These are phyloP conservation scores for Draba incana DNA, from an alignment of 345 rosid genomes.

Conservation along the genomic window DNA sequence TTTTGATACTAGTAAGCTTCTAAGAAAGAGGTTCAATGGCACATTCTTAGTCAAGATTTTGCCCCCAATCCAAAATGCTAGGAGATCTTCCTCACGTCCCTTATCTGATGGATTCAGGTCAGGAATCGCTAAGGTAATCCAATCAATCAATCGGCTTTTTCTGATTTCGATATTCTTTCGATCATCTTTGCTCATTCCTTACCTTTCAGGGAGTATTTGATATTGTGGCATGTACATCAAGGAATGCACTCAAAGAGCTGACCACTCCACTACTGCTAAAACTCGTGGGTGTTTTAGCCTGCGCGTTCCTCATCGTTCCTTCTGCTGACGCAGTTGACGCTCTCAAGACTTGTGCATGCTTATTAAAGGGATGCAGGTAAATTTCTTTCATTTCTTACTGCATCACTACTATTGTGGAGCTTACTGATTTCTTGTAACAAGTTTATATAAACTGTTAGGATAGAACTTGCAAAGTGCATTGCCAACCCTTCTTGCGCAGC, in stretches of 20 bases:
- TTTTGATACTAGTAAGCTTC: slow-evolving; percentile 34
- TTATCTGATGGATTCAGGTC: slow-evolving; percentile 41
- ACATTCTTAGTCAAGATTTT: slow-evolving; percentile 44
- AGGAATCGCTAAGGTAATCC: slow-evolving; percentile 42
- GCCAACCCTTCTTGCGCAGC: slow-evolving; percentile 94
- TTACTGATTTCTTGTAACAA: background rate
- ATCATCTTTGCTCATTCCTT: background rate
- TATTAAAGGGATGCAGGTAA: slow-evolving; percentile 90
- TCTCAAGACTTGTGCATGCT: slow-evolving; percentile 91
- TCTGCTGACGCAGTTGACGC: slow-evolving; percentile 92
- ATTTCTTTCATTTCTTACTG: too few relatives aligned
- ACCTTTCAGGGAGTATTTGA: slow-evolving; percentile 45
- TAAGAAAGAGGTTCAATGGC: slow-evolving; percentile 44
- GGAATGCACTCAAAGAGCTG: slow-evolving; percentile 47
- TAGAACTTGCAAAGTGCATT: slow-evolving; percentile 92
- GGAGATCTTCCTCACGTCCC: slow-evolving; percentile 43
- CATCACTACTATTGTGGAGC: too few relatives aligned
- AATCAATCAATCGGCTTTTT: slow-evolving; percentile 20
- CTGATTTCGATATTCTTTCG: slow-evolving; percentile 14
- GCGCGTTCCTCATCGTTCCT: slow-evolving; percentile 68
- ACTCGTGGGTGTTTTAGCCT: slow-evolving; percentile 61
- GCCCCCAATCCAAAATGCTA: slow-evolving; percentile 39
- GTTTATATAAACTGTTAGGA: slow-evolving; percentile 49
- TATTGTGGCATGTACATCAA: slow-evolving; percentile 43
- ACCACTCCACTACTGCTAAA: slow-evolving; percentile 47